Evolutionary conservation across 148 eudicot genomes (phyloP), one percentile per base, ranked within the genome.

Genomic region (Silene uniflora): DNA sequence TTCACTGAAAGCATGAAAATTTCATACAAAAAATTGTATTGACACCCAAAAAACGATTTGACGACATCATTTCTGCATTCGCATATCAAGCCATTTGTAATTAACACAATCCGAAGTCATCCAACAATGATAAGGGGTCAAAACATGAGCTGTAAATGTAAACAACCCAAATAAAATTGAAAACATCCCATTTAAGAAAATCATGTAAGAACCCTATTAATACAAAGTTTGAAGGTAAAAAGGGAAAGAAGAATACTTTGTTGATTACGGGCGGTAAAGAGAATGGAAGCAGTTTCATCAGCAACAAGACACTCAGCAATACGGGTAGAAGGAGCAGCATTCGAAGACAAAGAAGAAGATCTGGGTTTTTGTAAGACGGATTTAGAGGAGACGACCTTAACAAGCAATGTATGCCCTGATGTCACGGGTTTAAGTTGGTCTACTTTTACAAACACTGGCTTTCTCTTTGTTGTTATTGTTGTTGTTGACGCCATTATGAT

Each of bases 301-400:
- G 82, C 86, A 35, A 84, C 75, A 63, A 84, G 67, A n/a, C 86
- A 84, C 56, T 84, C 86, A 62, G 87, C 80, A 44, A 84, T 81
- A 17, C 82, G 82, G 11, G 80, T 59, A 59, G 75, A 72, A 10
- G 79, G 79, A n/a, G n/a, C n/a, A 55, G 79, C 73, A 19, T 76
- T 76, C 39, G 74, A 21, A 6, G 80, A 70, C 35, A 73, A 74
- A 35, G 69, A 72, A 29, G 74, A 73, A 18, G 63, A 81, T 76
- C 80, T 66, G 25, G 81, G 83, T 65, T 77, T 82, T 24, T 82
- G 75, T 18, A 74, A 18, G 9, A 85, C 85, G 44, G 83, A 23
- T 11, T 82, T 82, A 6, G 85, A 72, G n/a, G 78, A 80, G 4
- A 82, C 85, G 6, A 85, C 85, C 24, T 82, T 85, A 0, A 83